Evolutionary conservation across 2,329 filamentous ascomycete genomes (phyloP), one percentile per base, ranked within the genome.

Genomic region (Aureobasidium sp.): DNA sequence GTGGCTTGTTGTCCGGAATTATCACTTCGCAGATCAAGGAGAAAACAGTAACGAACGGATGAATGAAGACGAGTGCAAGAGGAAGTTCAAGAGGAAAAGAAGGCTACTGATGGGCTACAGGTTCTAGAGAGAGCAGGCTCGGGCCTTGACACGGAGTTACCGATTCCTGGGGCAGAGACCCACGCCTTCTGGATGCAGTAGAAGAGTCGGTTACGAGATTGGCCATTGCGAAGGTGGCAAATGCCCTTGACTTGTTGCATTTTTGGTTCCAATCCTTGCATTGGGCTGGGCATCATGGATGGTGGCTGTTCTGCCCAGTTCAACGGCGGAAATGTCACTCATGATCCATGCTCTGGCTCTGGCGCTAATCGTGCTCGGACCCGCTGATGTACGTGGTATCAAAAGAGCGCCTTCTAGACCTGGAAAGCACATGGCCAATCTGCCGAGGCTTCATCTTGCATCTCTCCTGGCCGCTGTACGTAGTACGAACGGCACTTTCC

Each of bases 191-290:
- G 57, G 45, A 60, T 60, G 57, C 57, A 60, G 45, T 49, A 60
- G 57, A 60, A 60, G 57, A 60, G 57, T 60, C 57, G 57, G 57
- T 51, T 51, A 42, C 57, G 57, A 60, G 57, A 60, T 60, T 60
- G 57, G 45, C 57, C 57, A 51, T 60, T 31, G 37, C 45, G 34
- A 31, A 34, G 27, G 57, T 60, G 57, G 57, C 57, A 51, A 60
- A 60, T 60, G 44, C 57, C 45, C 45, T 51, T 34, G 27, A 49
- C 15, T 51, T 60, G 57, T 42, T 41, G 45, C 57, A 60, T 60
- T 60, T 60, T 51, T 60, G 44, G 57, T 51, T 60, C 53, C 57
- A 60, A 60, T 60, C 57, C 57, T 60, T 60, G 57, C 45, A 60
- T 60, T 44, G 44, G 42, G 44, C 56, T 59, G 56, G 56, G 56